Conservation (phyloP, 345 rosid species). For the Salix dunnii region DNA sequence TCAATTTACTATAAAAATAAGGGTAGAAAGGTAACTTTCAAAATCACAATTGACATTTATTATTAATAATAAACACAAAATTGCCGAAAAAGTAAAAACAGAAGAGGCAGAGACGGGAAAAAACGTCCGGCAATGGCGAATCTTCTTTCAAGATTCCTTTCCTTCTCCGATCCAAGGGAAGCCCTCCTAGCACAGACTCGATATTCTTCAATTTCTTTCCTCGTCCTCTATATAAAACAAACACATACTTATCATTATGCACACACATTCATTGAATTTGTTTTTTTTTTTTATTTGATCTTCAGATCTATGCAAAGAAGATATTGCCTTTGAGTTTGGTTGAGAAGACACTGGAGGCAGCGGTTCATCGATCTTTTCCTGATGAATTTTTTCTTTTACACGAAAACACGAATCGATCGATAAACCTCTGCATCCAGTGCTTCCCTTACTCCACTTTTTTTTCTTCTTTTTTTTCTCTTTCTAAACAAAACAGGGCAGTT, state of each 20-base stretch:
- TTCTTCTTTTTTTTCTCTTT: background rate
- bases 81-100: background rate
- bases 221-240: background rate
- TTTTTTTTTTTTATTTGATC: background rate
- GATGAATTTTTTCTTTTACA: slow-evolving; percentile 32
- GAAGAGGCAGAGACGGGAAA: background rate
- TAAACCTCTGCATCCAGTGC: slow-evolving; percentile 99
- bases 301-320: background rate
- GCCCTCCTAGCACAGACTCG: background rate
- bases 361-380: slow-evolving; percentile 99
- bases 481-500: background rate
- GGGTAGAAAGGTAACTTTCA: background rate
- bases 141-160: background rate
- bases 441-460: slow-evolving; percentile 16
- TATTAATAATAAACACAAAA: background rate
- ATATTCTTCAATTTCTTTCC: background rate
- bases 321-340: background rate
- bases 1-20: background rate
- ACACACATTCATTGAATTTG: background rate
- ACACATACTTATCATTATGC: background rate
- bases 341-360: slow-evolving; percentile 89
- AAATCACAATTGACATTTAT: background rate
- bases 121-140: slow-evolving; percentile 6
- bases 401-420: slow-evolving; percentile 83
- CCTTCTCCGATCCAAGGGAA: background rate